Conservation (phyloP, 495 filamentous ascomycete species). For the Amniculicola lignicola region DNA sequence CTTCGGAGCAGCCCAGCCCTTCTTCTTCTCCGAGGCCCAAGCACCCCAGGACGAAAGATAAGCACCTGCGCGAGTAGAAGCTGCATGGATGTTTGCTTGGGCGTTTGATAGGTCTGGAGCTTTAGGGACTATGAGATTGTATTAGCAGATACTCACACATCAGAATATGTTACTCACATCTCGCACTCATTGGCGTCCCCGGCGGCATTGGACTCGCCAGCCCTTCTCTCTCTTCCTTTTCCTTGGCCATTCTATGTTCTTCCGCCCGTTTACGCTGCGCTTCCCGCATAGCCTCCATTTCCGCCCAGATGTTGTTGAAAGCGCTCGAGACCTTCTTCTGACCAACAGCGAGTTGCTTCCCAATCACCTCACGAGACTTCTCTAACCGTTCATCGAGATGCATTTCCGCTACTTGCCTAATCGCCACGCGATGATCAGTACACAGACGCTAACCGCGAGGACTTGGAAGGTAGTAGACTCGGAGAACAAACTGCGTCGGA, state of each 20-base stretch:
- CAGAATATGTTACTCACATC: constrained; percentile 39
- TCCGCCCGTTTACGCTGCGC: constrained; percentile 65
- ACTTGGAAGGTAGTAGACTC: constrained; percentile 13
- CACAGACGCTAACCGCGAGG: constrained; percentile 7
- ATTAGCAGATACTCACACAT: neutral
- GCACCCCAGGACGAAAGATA: constrained; percentile 93
- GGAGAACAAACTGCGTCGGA: constrained; percentile 11
- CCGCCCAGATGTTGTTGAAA: constrained; percentile 82
- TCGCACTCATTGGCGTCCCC: too few species aligned
- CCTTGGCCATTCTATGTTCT: constrained; percentile 33
- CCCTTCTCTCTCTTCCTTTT: too few species aligned
- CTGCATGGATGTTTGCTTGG: constrained; percentile 64
- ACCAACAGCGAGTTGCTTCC: constrained; percentile 75
- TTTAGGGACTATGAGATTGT: constrained; percentile 35
- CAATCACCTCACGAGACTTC: constrained; percentile 71
- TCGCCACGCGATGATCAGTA: constrained; percentile 30
- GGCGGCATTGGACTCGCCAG: constrained; percentile 17
- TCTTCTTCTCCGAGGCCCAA: constrained; percentile 83
- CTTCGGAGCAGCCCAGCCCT: constrained; percentile 15
- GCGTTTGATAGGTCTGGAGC: constrained; percentile 61
- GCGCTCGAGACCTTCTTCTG: constrained; percentile 78
- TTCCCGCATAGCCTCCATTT: constrained; percentile 83
- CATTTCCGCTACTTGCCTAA: constrained; percentile 60
- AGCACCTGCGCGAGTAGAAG: constrained; percentile 71
- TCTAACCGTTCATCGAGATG: constrained; percentile 84